Evolutionary conservation across 2,329 filamentous ascomycete species (phyloP).

Genomic region (Aspergillus udagawae): DNA sequence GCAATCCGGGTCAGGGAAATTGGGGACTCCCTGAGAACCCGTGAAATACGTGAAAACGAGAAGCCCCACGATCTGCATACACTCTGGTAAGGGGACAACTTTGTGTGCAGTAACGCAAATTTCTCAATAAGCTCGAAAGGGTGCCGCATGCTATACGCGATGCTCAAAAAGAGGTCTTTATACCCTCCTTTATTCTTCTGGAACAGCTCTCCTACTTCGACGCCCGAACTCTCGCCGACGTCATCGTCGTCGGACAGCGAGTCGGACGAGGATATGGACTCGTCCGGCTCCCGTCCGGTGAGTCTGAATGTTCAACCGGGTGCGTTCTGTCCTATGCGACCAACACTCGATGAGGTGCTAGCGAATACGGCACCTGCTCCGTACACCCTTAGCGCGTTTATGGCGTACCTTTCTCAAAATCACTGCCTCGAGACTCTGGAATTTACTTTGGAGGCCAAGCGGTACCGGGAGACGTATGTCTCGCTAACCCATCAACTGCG

Average conservation of each 20-base stretch:
- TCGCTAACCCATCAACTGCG: conserved; percentile 52
- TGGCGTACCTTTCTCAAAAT: conserved; percentile 93
- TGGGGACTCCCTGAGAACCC: not conserved
- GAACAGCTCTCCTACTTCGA: conserved; percentile 40
- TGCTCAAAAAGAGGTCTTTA: conserved; percentile 37
- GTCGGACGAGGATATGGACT: conserved; percentile 44
- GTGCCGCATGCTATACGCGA: conserved; percentile 30
- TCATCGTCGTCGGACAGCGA: conserved; percentile 40
- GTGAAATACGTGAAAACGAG: not conserved
- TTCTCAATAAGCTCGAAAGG: conserved; percentile 7
- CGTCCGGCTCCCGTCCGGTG: conserved; percentile 39
- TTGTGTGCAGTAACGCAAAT: conserved; percentile 13
- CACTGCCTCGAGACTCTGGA: conserved; percentile 95
- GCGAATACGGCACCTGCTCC: conserved; percentile 80
- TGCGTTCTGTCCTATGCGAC: conserved; percentile 49
- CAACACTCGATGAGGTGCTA: conserved; percentile 81
- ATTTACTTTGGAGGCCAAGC: conserved; percentile 89
- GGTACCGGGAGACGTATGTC: conserved; percentile 68
- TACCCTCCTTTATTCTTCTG: conserved; percentile 33
- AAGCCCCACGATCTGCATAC: not conserved
- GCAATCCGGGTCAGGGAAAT: not conserved
- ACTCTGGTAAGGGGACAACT: not conserved
- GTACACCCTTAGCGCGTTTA: conserved; percentile 89
- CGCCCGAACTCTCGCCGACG: conserved; percentile 43
- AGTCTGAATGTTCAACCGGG: conserved; percentile 41